Percentiles rank a stretch among this genome's conserved stretches.
phyloP scores from a whole-genome alignment of 306 rosid species.

The Fragaria iinumae region DNA sequence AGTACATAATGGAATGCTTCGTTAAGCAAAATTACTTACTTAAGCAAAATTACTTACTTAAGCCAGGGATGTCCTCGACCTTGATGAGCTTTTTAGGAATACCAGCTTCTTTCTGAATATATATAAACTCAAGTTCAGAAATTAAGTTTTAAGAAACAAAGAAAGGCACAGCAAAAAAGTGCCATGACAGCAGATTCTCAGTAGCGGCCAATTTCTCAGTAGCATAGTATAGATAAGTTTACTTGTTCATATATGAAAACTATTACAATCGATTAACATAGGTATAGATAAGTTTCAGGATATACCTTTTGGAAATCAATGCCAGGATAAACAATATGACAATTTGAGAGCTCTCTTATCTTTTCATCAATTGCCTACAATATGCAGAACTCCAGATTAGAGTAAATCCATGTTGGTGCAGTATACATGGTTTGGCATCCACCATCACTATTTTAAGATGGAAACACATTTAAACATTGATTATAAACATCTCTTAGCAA shows the following conservation, averaged over 20 bases:
- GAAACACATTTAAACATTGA: neutral
- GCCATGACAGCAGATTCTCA: constrained; percentile 8
- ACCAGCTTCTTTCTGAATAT: constrained; percentile 88
- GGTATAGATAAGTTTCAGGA: neutral
- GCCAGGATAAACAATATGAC: constrained; percentile 85
- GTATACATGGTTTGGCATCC: neutral
- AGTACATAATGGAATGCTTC: neutral
- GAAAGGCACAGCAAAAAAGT: constrained; percentile 10
- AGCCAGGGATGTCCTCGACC: constrained; percentile 87
- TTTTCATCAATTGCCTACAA: constrained; percentile 93
- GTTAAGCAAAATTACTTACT: constrained; percentile 51
- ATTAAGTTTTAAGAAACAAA: neutral
- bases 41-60: constrained; percentile 74
- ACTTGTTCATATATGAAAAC: neutral
- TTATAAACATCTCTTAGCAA: constrained; percentile 18
- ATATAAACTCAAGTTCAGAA: constrained; percentile 21
- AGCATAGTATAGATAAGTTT: too few relatives aligned
- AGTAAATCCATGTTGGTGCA: neutral
- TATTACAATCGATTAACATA: neutral
- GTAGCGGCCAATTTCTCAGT: constrained; percentile 2
- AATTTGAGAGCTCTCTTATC: constrained; percentile 93
- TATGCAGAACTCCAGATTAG: constrained; percentile 10
- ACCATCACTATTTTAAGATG: neutral
- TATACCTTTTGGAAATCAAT: constrained; percentile 81
- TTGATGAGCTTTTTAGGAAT: constrained; percentile 62